These are phyloP conservation scores for Dactylis glomerata DNA, from an alignment of 176 grass and related monocot genomes.

Conservation along the genomic window DNA sequence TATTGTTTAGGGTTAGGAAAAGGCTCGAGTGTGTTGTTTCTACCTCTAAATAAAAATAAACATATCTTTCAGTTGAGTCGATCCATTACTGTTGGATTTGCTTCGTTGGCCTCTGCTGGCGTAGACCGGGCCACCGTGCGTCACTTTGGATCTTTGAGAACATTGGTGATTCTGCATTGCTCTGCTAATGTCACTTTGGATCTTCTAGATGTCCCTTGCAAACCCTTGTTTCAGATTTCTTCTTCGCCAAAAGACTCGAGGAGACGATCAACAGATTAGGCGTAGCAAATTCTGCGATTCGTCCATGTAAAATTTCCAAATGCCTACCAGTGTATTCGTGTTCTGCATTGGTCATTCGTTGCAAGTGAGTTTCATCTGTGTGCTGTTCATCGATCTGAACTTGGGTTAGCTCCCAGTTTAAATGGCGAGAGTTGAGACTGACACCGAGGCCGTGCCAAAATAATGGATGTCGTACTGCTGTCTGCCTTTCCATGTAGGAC, in stretches of 20 bases:
- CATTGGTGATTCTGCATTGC: not conserved
- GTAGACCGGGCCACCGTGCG: not conserved
- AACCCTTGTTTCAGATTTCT: no score
- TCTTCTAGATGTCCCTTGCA: no score
- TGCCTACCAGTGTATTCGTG: not conserved
- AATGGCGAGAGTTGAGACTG: not conserved
- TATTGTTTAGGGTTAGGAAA: not conserved
- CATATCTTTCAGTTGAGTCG: not conserved
- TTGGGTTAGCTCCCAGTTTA: not conserved
- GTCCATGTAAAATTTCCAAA: not conserved
- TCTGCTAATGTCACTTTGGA: no score
- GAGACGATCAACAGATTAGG: no score
- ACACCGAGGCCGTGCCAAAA: not conserved
- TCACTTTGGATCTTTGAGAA: not conserved
- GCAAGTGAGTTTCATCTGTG: not conserved
- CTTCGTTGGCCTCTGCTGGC: not conserved
- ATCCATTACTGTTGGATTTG: not conserved
- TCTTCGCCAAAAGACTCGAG: not conserved
- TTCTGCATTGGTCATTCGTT: not conserved
- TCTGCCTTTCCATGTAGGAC: slow-evolving; percentile 22
- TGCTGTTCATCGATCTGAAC: not conserved
- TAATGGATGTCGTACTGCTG: not conserved
- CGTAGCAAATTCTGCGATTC: not conserved
- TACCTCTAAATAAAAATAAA: slow-evolving; percentile 32
- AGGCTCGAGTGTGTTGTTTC: slow-evolving; percentile 2